A percentile compares a stretch with the other conserved stretches of the same genome.
Evolutionary conservation across 768 basidiomycete species (phyloP).

Genomic region (Chalciporus sphaerocephalus): DNA sequence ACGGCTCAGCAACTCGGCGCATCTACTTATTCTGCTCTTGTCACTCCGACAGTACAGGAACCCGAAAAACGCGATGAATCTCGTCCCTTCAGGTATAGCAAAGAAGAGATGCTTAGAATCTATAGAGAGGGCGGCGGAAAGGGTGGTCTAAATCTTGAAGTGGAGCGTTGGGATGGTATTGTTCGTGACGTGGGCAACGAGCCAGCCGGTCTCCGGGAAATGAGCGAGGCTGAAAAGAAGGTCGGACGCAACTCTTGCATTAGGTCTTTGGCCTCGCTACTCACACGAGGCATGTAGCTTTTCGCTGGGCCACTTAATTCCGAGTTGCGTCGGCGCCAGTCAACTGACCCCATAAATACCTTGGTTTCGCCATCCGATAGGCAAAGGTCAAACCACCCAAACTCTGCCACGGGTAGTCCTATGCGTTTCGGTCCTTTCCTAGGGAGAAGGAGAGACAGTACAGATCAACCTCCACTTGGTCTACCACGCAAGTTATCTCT

Average conservation of each 20-base stretch:
- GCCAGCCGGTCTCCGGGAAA: slow-evolving; percentile 73
- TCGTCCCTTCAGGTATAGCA: slow-evolving; percentile 83
- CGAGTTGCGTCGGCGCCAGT: slow-evolving; percentile 81
- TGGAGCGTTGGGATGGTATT: slow-evolving; percentile 87
- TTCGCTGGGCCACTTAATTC: slow-evolving; percentile 80
- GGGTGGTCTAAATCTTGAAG: slow-evolving; percentile 74
- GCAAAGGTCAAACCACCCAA: slow-evolving; percentile 50
- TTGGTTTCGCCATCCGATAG: slow-evolving; percentile 57
- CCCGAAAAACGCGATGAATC: slow-evolving; percentile 57
- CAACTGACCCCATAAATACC: slow-evolving; percentile 65
- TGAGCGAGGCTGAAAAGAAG: slow-evolving; percentile 84
- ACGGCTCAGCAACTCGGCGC: slow-evolving; percentile 49
- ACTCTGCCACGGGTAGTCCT: slow-evolving; percentile 47
- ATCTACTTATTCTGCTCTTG: slow-evolving; percentile 69
- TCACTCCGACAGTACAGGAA: slow-evolving; percentile 39
- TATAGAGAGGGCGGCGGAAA: slow-evolving; percentile 76
- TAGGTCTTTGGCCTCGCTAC: slow-evolving; percentile 14
- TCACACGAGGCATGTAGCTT: slow-evolving; percentile 49
- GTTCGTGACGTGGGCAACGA: slow-evolving; percentile 71
- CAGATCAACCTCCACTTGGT: slow-evolving; percentile 55
- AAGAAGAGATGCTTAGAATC: slow-evolving; percentile 78
- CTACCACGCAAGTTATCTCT: slow-evolving; percentile 67
- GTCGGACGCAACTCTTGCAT: slow-evolving; percentile 38
- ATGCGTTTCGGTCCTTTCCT: slow-evolving; percentile 58
- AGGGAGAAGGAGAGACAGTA: slow-evolving; percentile 62